These are phyloP conservation scores for Terana coerulea DNA, from an alignment of 768 basidiomycete genomes.

Conservation along the genomic window DNA sequence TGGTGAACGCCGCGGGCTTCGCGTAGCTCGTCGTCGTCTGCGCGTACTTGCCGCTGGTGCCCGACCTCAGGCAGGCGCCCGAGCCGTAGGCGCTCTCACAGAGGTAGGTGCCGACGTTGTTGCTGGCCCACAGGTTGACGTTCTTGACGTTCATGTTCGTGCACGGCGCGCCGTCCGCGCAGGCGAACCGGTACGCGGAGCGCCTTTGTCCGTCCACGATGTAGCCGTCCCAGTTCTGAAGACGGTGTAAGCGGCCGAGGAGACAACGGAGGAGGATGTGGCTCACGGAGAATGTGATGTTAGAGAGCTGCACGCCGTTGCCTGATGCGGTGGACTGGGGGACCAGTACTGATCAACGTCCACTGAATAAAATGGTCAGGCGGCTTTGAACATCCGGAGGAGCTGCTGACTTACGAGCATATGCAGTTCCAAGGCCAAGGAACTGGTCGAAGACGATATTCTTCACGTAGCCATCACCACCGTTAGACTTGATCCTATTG, in stretches of 20 bases:
- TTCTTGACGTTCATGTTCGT: slow-evolving; percentile 23
- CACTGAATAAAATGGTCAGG: too few relatives aligned
- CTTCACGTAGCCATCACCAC: slow-evolving; percentile 22
- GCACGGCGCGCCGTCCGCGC: slow-evolving; percentile 26
- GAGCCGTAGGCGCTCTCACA: slow-evolving; percentile 29
- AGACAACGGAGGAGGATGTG: neutral
- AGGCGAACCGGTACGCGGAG: slow-evolving; percentile 24
- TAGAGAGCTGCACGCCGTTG: slow-evolving; percentile 23
- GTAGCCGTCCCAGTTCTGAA: slow-evolving; percentile 27
- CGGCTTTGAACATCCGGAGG: too few relatives aligned
- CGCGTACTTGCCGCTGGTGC: slow-evolving; percentile 22
- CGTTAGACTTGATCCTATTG: slow-evolving; percentile 22
- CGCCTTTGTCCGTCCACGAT: slow-evolving; percentile 23
- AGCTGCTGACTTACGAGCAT: slow-evolving; percentile 19
- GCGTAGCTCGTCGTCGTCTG: slow-evolving; percentile 19
- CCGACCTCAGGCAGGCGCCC: slow-evolving; percentile 23
- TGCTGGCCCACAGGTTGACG: slow-evolving; percentile 28
- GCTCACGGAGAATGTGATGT: slow-evolving; percentile 26
- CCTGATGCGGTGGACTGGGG: slow-evolving; percentile 18
- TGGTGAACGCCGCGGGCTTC: slow-evolving; percentile 25
- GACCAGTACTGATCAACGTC: slow-evolving; percentile 28
- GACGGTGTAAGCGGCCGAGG: neutral
- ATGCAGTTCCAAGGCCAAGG: slow-evolving; percentile 24
- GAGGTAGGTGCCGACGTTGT: slow-evolving; percentile 22
- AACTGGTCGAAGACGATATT: slow-evolving; percentile 29